Percentiles rank a stretch among this genome's conserved stretches.
These are phyloP conservation scores for Mycena galericulata DNA, from an alignment of 768 basidiomycete species.

Conservation along the genomic window DNA sequence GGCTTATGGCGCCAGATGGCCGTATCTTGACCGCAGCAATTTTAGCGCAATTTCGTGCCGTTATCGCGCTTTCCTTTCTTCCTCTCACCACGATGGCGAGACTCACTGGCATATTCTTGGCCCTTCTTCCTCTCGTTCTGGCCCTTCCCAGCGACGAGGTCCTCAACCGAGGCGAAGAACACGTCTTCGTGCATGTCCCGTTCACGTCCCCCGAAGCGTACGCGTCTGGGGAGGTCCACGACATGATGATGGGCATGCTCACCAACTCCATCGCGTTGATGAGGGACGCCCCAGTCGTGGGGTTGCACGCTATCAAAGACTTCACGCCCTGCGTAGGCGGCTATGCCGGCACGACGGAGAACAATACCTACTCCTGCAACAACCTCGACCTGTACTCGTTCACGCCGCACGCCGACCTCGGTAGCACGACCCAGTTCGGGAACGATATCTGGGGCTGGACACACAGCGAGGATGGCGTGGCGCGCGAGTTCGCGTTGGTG, in stretches of 20 bases:
- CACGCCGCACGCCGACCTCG: slow-evolving; percentile 32
- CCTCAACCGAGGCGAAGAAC: slow-evolving; percentile 28
- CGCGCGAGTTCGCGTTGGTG: slow-evolving; percentile 23
- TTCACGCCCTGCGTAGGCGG: slow-evolving; percentile 32
- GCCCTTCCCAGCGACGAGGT: slow-evolving; percentile 13
- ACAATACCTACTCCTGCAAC: slow-evolving; percentile 29
- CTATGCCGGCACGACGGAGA: slow-evolving; percentile 30
- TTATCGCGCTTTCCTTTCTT: slow-evolving; percentile 4
- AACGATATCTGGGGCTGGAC: slow-evolving; percentile 38
- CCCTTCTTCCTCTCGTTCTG: slow-evolving; percentile 12
- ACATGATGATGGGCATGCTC: slow-evolving; percentile 30
- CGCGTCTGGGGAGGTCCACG: slow-evolving; percentile 32
- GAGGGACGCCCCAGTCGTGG: background rate
- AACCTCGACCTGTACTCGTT: slow-evolving; percentile 34
- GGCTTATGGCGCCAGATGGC: too few species aligned
- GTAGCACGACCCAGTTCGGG: slow-evolving; percentile 23
- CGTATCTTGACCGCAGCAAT: too few species aligned
- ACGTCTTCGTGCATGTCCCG: slow-evolving; percentile 29
- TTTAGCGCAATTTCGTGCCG: background rate
- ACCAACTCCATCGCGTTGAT: slow-evolving; percentile 27
- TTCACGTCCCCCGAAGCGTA: slow-evolving; percentile 31
- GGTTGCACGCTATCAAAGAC: slow-evolving; percentile 24
- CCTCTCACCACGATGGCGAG: slow-evolving; percentile 15
- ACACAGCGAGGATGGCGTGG: slow-evolving; percentile 1
- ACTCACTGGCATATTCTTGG: slow-evolving; percentile 1